These are phyloP conservation scores for Melastoma malabathricum DNA, from an alignment of 345 rosid species.

Conservation along the genomic window DNA sequence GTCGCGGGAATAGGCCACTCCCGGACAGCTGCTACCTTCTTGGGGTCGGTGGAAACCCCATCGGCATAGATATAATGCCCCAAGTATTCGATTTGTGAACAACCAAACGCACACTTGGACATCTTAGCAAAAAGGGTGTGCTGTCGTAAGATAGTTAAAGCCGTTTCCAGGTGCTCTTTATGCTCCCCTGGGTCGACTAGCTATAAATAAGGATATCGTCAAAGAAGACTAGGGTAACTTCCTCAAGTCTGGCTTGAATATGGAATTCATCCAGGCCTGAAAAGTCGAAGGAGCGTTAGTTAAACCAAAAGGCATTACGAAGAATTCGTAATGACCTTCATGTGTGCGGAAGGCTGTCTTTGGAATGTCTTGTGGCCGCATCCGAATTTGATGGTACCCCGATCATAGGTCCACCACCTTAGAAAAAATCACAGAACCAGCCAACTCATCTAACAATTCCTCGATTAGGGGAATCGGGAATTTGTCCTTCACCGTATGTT, in stretches of 20 bases:
- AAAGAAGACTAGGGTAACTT: not conserved
- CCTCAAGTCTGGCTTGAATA: not conserved
- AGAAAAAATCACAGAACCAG: not conserved
- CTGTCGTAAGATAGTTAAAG: not conserved
- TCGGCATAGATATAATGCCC: not conserved
- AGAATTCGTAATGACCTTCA: slow-evolving; percentile 2
- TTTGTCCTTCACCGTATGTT: not conserved
- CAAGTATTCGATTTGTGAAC: not conserved
- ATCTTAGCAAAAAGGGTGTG: not conserved
- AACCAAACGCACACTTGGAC: not conserved
- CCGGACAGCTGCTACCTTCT: not conserved
- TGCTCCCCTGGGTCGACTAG: not conserved
- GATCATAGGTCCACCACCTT: not conserved
- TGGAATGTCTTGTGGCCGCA: not conserved
- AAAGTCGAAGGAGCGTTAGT: slow-evolving; percentile 1
- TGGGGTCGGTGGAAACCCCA: slow-evolving; percentile 2
- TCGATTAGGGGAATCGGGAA: slow-evolving; percentile 1
- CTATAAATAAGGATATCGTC: slow-evolving; percentile 2
- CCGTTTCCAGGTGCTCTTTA: not conserved
- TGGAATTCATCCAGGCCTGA: not conserved
- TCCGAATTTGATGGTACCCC: slow-evolving; percentile 2
- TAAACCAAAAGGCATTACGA: slow-evolving; percentile 2
- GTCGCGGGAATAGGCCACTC: not conserved
- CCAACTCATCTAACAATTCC: not conserved
- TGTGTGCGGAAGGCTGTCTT: slow-evolving; percentile 1